A percentile compares a stretch with the other conserved stretches of the same genome.
phyloP scores from a whole-genome alignment of 2,329 filamentous ascomycete genomes.

The Hypoxylon sp. region DNA sequence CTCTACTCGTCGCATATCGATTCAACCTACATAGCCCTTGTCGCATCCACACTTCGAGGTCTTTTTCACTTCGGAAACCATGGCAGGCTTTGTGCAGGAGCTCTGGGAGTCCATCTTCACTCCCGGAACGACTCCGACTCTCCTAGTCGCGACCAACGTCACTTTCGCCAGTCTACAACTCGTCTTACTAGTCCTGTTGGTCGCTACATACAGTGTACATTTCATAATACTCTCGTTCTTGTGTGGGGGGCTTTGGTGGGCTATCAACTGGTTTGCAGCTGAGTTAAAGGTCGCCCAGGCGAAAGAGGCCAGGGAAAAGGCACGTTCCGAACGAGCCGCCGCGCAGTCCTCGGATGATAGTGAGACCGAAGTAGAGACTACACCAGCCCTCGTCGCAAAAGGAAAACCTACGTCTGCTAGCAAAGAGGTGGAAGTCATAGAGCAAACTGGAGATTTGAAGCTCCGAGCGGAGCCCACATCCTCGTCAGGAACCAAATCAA shows the following conservation, averaged over 20 bases:
- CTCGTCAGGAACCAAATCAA: conserved; percentile 63
- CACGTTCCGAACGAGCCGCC: conserved; percentile 53
- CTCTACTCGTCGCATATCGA: conserved; percentile 43
- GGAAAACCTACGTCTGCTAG: conserved; percentile 51
- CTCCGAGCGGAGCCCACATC: conserved; percentile 56
- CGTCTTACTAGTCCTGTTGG: conserved; percentile 79
- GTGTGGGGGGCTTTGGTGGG: conserved; percentile 87
- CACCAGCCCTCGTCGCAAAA: conserved; percentile 36
- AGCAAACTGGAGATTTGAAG: conserved; percentile 63
- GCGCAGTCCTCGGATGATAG: conserved; percentile 58
- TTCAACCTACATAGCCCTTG: conserved; percentile 23
- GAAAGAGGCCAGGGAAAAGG: conserved; percentile 58
- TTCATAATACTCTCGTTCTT: conserved; percentile 85
- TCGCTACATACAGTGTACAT: conserved; percentile 89
- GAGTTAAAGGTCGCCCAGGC: conserved; percentile 68
- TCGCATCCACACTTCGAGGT: conserved; percentile 41
- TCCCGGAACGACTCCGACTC: conserved; percentile 87
- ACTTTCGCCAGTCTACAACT: conserved; percentile 88
- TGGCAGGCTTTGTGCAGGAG: conserved; percentile 76
- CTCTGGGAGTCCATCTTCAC: conserved; percentile 96
- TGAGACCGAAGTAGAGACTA: conserved; percentile 65
- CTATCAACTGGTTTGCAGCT: conserved; percentile 95
- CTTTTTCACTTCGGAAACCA: conserved; percentile 50
- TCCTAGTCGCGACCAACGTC: conserved; percentile 90
- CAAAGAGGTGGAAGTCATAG: conserved; percentile 60